Percentiles rank a stretch among this genome's conserved stretches.
Conservation (phyloP, 2,329 filamentous ascomycete genomes). For the Botrytis pseudocinerea region DNA sequence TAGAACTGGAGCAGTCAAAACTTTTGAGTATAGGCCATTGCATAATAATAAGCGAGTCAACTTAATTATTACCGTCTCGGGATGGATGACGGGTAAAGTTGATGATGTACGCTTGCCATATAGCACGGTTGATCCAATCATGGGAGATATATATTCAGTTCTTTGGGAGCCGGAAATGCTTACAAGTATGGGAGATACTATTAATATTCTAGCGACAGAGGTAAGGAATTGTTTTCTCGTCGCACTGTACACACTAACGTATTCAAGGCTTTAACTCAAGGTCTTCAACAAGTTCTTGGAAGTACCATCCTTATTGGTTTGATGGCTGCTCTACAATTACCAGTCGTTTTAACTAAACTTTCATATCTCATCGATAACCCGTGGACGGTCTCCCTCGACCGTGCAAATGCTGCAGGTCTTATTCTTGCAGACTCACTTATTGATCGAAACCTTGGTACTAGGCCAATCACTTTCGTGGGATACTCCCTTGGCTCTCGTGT, state of each 20-base stretch:
- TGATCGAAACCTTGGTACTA: slow-evolving; percentile 84
- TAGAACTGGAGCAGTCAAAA: slow-evolving; percentile 87
- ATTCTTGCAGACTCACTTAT: slow-evolving; percentile 94
- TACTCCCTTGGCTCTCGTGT: slow-evolving; percentile 92
- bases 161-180: slow-evolving; percentile 99
- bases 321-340: slow-evolving; percentile 92
- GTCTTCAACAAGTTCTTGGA: slow-evolving; percentile 90
- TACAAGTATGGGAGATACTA: slow-evolving; percentile 95
- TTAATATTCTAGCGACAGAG: slow-evolving; percentile 97
- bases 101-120: slow-evolving; percentile 95
- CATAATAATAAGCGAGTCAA: slow-evolving; percentile 99
- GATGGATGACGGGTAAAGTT: slow-evolving; percentile 98
- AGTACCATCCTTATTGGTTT: slow-evolving; percentile 84
- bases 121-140: slow-evolving; percentile 93
- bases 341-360: slow-evolving; percentile 87
- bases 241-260: slow-evolving; percentile 33
- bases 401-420: slow-evolving; percentile 83
- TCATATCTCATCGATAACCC: slow-evolving; percentile 97
- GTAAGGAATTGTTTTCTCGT: slow-evolving; percentile 49
- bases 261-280: slow-evolving; percentile 84
- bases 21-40: slow-evolving; percentile 92
- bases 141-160: slow-evolving; percentile 97
- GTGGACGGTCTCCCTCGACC: slow-evolving; percentile 93
- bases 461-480: slow-evolving; percentile 89
- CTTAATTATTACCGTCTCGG: slow-evolving; percentile 89